A percentile compares a stretch with the other conserved stretches of the same genome.
phyloP scores from a whole-genome alignment of 2,329 filamentous ascomycete genomes.

The Canariomyces notabilis region DNA sequence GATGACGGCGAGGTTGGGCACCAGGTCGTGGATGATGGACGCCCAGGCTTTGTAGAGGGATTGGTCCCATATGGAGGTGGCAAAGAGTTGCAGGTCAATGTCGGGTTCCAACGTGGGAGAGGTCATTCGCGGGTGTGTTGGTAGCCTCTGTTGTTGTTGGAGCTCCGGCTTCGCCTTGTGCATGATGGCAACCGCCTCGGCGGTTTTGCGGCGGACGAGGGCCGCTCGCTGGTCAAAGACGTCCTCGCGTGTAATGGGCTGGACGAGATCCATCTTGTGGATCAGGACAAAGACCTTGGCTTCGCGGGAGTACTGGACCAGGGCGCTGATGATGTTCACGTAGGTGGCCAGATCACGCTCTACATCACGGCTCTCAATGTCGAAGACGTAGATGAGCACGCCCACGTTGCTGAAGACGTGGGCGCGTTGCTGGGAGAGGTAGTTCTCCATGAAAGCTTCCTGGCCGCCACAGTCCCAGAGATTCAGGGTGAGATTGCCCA shows the following conservation, averaged over 20 bases:
- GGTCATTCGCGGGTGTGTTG: conserved; percentile 21
- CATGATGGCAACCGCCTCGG: conserved; percentile 45
- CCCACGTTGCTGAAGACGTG: conserved; percentile 97
- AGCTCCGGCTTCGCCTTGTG: conserved; percentile 26
- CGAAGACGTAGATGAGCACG: conserved; percentile 98
- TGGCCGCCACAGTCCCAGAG: conserved; percentile 99
- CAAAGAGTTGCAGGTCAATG: conserved; percentile 79
- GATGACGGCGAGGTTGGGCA: conserved; percentile 87
- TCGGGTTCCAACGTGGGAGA: conserved; percentile 27
- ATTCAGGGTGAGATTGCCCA: conserved; percentile 94
- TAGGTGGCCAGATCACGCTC: conserved; percentile 91
- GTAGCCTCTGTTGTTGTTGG: conserved; percentile 18
- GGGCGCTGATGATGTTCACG: conserved; percentile 79
- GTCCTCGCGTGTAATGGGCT: conserved; percentile 68
- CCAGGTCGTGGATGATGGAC: conserved; percentile 92
- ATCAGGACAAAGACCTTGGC: conserved; percentile 92
- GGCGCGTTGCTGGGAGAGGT: conserved; percentile 87
- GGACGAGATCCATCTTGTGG: conserved; percentile 98
- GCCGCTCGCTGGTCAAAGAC: conserved; percentile 81
- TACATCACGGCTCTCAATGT: conserved; percentile 93
- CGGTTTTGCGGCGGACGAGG: conserved; percentile 69
- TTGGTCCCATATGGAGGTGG: conserved; percentile 98
- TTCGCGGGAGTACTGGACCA: conserved; percentile 74
- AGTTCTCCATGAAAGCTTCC: conserved; percentile 98
- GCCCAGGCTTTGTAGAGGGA: conserved; percentile 98